Evolutionary conservation across 371 early-diverging fungal genomes (phyloP), one percentile per base, ranked within the genome.

Genomic region (Zancudomyces culisetae): DNA sequence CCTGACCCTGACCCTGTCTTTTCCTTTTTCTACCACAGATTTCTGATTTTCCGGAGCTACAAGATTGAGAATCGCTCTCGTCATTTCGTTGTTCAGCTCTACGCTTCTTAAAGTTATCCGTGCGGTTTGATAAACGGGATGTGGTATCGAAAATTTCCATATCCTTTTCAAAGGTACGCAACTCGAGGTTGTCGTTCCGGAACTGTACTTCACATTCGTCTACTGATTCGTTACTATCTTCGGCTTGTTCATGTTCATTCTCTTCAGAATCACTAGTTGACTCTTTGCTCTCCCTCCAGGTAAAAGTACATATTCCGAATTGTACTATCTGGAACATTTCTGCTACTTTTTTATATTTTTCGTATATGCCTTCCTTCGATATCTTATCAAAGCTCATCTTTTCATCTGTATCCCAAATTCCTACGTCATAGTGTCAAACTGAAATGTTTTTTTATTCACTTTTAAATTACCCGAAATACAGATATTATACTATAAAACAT

Each of bases 271-370:
- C 24, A n/a, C n/a, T n/a, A 21, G 20, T 24, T 28, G 27, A 20
- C 19, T 54, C 26, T 23, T 53, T 20, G 18, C 18, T 22, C 15
- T 61, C 70, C 48, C 75, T 73, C 79, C 81, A 83, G 1, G 57
- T 71, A 61, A 87, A 90, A 2, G 81, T 73, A 53, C 81, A 76
- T 29, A 91, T 56, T 6, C 92, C 92, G 54, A 81, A 84, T 66
- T 91, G 92, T 27, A 77, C 71, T 48, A 81, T 74, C 2, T 70
- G 57, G 54, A 77, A 85, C 0, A 71, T 57, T 42, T 71, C 62
- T 8, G 82, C 76, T 1, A 77, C 75, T 42, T 66, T 60, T 46
- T 68, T 62, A 26, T 71, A 64, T 61, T 83, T 80, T n/a, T 52
- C 56, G 54, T 85, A 87, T 13, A 83, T 79, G 47, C 75, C 65